Evolutionary conservation across 306 rosid species (phyloP).

Genomic region (Arachis hypogaea): DNA sequence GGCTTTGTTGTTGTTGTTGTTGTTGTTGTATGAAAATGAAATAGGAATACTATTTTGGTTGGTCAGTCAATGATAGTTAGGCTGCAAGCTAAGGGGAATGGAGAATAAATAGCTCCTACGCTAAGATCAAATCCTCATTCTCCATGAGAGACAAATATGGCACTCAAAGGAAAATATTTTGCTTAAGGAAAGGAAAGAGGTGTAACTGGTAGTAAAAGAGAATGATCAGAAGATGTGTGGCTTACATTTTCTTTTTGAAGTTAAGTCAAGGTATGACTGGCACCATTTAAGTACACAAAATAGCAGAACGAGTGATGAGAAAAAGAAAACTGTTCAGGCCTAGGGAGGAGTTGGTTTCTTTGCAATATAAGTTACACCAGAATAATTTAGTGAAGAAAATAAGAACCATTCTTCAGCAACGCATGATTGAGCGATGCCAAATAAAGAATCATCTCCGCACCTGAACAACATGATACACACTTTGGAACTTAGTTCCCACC

Average conservation of each 20-base stretch:
- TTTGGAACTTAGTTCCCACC: conserved; percentile 70
- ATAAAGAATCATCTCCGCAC: conserved; percentile 43
- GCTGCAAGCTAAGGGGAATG: conserved; percentile 20
- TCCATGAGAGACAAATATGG: conserved; percentile 30
- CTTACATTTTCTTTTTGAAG: neutral
- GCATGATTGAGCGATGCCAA: conserved; percentile 33
- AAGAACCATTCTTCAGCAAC: conserved; percentile 25
- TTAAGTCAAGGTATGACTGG: neutral
- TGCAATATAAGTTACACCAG: conserved; percentile 9
- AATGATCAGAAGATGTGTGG: neutral
- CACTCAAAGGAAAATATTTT: neutral
- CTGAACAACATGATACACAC: conserved; percentile 79
- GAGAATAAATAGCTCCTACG: conserved; percentile 8
- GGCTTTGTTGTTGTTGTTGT: too few species aligned
- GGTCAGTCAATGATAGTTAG: conserved; percentile 8
- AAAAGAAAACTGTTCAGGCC: neutral
- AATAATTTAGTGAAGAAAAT: conserved; percentile 19
- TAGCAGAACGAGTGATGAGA: conserved; percentile 1
- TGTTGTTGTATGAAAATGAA: too few species aligned
- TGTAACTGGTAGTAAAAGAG: neutral
- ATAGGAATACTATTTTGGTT: conserved; percentile 21
- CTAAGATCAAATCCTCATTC: conserved; percentile 25
- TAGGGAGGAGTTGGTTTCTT: neutral
- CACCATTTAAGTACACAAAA: neutral
- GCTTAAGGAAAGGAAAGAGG: neutral